A percentile compares a stretch with the other conserved stretches of the same genome.
phyloP scores from a whole-genome alignment of 257 asterid species.

The Buddleja alternifolia region DNA sequence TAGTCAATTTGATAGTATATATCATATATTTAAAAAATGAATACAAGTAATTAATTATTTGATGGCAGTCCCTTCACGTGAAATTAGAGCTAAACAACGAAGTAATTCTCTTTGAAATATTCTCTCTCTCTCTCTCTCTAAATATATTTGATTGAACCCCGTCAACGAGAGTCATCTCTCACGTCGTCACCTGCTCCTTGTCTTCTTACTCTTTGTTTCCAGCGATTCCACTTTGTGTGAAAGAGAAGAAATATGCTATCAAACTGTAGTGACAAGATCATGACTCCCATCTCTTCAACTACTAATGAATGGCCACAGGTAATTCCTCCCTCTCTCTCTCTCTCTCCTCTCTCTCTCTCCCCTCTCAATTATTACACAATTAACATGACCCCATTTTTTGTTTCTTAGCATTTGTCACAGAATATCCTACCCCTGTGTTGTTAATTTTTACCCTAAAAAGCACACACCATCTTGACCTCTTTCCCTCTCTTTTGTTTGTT shows the following conservation, averaged over 20 bases:
- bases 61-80: conserved; percentile 51
- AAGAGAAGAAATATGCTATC: conserved; percentile 38
- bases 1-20: too few relatives aligned
- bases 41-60: conserved; percentile 18
- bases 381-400: conserved; percentile 65
- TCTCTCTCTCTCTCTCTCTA: conserved; percentile 16
- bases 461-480: conserved; percentile 27
- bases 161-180: conserved; percentile 52
- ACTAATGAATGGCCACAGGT: conserved; percentile 75
- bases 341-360: conserved; percentile 43
- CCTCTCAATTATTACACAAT: conserved; percentile 51
- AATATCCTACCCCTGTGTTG: conserved; percentile 54
- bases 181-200: conserved; percentile 69
- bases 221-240: conserved; percentile 47
- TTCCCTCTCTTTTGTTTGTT: conserved; percentile 30
- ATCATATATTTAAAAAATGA: too few relatives aligned
- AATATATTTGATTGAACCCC: conserved; percentile 40
- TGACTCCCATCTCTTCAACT: conserved; percentile 45
- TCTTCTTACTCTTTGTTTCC: conserved; percentile 54
- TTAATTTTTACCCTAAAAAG: conserved; percentile 52
- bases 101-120: conserved; percentile 26
- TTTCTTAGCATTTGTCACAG: conserved; percentile 81
- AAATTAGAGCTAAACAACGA: conserved; percentile 38
- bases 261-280: conserved; percentile 59
- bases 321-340: conserved; percentile 25